These are phyloP conservation scores for Aspergillus taichungensis DNA, from an alignment of 495 filamentous ascomycete genomes.

Conservation along the genomic window DNA sequence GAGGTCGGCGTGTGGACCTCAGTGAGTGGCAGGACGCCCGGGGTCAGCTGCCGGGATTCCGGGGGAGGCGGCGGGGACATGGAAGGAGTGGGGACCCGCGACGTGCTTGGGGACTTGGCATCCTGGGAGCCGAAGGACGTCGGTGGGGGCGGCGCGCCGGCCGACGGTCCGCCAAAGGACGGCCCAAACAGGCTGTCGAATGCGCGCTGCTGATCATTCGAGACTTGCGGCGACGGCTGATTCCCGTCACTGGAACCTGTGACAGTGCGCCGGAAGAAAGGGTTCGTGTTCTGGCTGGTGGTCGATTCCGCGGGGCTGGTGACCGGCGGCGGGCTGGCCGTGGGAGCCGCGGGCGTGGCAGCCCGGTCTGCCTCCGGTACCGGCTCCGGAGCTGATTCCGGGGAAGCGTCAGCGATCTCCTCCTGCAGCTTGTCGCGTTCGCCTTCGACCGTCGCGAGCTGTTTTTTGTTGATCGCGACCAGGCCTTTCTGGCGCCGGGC, in stretches of 20 bases:
- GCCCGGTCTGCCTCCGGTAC: conserved; percentile 23
- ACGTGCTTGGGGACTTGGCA: conserved; percentile 30
- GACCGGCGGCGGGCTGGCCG: conserved; percentile 34
- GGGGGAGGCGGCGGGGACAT: conserved; percentile 51
- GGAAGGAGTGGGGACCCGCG: conserved; percentile 48
- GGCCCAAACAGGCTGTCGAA: conserved; percentile 91
- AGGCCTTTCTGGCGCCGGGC: conserved; percentile 91
- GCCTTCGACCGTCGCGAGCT: conserved; percentile 76
- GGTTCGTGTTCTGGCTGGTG: conserved; percentile 72
- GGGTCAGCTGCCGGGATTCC: conserved; percentile 62
- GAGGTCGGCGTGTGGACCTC: conserved; percentile 60
- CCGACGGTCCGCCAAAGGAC: conserved; percentile 43
- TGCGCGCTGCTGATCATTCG: conserved; percentile 50
- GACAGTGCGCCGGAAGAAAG: conserved; percentile 71
- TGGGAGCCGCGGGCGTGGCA: conserved; percentile 13
- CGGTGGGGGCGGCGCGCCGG: conserved; percentile 43
- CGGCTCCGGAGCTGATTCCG: conserved; percentile 26
- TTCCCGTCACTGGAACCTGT: conserved; percentile 55
- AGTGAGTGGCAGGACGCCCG: conserved; percentile 59
- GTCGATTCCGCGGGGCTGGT: conserved; percentile 66
- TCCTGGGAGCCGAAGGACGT: conserved; percentile 62
- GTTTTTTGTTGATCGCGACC: conserved; percentile 97
- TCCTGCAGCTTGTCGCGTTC: conserved; percentile 77
- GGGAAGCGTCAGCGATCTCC: conserved; percentile 62
- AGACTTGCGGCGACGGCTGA: conserved; percentile 34